A percentile compares a stretch with the other conserved stretches of the same genome.
phyloP scores from a whole-genome alignment of 768 basidiomycete species.

The Flagelloscypha sp. region DNA sequence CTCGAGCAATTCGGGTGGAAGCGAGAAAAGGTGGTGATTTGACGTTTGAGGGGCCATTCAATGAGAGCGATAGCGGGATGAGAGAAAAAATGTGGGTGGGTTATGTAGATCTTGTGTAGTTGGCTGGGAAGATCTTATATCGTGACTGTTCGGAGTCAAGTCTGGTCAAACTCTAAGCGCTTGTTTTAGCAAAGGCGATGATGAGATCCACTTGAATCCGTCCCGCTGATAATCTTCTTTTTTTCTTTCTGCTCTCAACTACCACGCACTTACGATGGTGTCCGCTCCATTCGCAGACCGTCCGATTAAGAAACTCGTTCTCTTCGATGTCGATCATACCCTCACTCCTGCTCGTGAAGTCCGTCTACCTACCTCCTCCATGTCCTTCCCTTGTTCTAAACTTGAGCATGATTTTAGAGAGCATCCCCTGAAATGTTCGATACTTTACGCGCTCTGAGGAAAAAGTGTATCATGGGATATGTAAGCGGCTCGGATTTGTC shows the following conservation, averaged over 20 bases:
- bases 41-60: constrained; percentile 22
- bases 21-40: constrained; percentile 60
- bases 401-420: constrained; percentile 26
- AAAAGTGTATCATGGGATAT: constrained; percentile 75
- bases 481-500: constrained; percentile 87
- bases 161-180: too few relatives aligned
- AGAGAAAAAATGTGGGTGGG: too few relatives aligned
- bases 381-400: constrained; percentile 7
- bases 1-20: constrained; percentile 62
- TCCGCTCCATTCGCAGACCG: constrained; percentile 52
- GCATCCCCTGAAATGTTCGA: constrained; percentile 63
- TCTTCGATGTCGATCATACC: constrained; percentile 83
- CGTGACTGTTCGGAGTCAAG: too few relatives aligned
- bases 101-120: too few relatives aligned
- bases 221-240: too few relatives aligned
- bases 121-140: too few relatives aligned
- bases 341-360: constrained; percentile 65
- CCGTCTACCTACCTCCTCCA: constrained; percentile 7
- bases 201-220: too few relatives aligned
- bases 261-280: too few relatives aligned
- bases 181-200: too few relatives aligned
- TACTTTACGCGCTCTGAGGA: constrained; percentile 57
- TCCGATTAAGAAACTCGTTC: constrained; percentile 56
- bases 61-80: too few relatives aligned
- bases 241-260: too few relatives aligned